phyloP scores from a whole-genome alignment of 108 stramenopile species.

The Fragilariopsis cylindrus region DNA sequence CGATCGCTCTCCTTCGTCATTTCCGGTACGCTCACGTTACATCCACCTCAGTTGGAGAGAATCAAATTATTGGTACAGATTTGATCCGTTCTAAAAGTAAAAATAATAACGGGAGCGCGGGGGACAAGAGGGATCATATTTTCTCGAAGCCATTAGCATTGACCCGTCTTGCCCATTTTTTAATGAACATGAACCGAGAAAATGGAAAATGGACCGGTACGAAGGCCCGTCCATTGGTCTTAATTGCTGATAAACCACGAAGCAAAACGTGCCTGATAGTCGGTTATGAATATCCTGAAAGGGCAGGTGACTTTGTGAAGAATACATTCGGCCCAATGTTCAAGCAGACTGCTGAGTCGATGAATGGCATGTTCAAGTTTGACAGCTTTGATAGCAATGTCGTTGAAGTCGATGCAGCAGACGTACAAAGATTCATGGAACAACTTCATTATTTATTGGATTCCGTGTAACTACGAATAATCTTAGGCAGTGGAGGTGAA shows the following conservation, averaged over 20 bases:
- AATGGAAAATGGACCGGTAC: slow-evolving; percentile 89
- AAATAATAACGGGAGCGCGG: background rate
- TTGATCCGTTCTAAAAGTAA: slow-evolving; percentile 10
- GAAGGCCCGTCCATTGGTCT: slow-evolving; percentile 82
- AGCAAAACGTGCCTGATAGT: slow-evolving; percentile 84
- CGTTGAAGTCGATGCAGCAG: slow-evolving; percentile 75
- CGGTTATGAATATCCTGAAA: slow-evolving; percentile 86
- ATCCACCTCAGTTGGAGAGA: slow-evolving; percentile 47
- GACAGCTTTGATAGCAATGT: slow-evolving; percentile 93
- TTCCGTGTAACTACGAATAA: slow-evolving; percentile 14
- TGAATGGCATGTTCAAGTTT: slow-evolving; percentile 69
- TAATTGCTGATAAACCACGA: slow-evolving; percentile 83
- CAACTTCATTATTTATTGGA: slow-evolving; percentile 89
- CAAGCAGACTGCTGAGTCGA: slow-evolving; percentile 82
- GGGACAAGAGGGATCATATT: slow-evolving; percentile 44
- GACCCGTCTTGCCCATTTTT: slow-evolving; percentile 74
- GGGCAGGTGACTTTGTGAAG: slow-evolving; percentile 62
- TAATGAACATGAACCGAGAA: slow-evolving; percentile 90
- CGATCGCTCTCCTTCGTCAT: slow-evolving; percentile 78
- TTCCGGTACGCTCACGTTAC: slow-evolving; percentile 88
- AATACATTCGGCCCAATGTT: slow-evolving; percentile 89
- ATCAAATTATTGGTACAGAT: slow-evolving; percentile 26
- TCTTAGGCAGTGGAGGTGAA: no score
- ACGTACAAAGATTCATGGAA: slow-evolving; percentile 93
- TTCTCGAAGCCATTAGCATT: slow-evolving; percentile 85